phyloP scores from a whole-genome alignment of 2,329 filamentous ascomycete genomes.

The Leptoxyphium fumago region DNA sequence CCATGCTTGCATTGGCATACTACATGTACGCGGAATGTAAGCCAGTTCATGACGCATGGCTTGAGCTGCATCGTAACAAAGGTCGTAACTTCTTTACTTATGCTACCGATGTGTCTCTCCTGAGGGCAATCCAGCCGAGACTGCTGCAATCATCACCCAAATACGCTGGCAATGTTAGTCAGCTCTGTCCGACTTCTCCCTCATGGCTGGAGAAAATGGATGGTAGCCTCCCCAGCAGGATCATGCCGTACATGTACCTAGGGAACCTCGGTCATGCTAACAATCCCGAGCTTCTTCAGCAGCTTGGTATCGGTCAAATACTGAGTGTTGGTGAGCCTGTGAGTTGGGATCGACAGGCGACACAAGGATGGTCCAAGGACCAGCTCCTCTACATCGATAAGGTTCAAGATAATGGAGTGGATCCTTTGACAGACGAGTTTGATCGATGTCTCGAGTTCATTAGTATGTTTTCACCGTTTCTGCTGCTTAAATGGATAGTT shows the following conservation, averaged over 20 bases:
- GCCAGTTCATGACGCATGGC: conserved; percentile 72
- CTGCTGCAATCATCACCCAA: conserved; percentile 57
- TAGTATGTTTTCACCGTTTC: conserved; percentile 41
- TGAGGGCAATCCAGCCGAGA: conserved; percentile 62
- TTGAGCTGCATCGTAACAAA: conserved; percentile 65
- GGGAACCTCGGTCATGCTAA: conserved; percentile 90
- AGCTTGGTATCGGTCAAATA: conserved; percentile 73
- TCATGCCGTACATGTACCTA: conserved; percentile 89
- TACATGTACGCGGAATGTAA: conserved; percentile 80
- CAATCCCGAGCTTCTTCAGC: conserved; percentile 67
- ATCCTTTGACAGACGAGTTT: conserved; percentile 77
- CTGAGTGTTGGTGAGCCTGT: conserved; percentile 85
- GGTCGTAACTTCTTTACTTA: conserved; percentile 94
- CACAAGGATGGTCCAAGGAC: conserved; percentile 58
- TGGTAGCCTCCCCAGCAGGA: conserved; percentile 76
- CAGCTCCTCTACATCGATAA: conserved; percentile 70
- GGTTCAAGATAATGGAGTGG: conserved; percentile 94
- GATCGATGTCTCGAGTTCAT: conserved; percentile 79
- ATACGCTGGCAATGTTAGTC: conserved; percentile 32
- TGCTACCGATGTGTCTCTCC: conserved; percentile 68
- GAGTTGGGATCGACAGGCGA: conserved; percentile 53
- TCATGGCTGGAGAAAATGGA: conserved; percentile 73
- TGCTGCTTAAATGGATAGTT: neutral
- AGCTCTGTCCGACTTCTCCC: conserved; percentile 46
- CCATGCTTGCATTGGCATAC: conserved; percentile 78